Evolutionary conservation across 768 basidiomycete genomes (phyloP), one percentile per base, ranked within the genome.

Genomic region (Lyophyllum semitale): DNA sequence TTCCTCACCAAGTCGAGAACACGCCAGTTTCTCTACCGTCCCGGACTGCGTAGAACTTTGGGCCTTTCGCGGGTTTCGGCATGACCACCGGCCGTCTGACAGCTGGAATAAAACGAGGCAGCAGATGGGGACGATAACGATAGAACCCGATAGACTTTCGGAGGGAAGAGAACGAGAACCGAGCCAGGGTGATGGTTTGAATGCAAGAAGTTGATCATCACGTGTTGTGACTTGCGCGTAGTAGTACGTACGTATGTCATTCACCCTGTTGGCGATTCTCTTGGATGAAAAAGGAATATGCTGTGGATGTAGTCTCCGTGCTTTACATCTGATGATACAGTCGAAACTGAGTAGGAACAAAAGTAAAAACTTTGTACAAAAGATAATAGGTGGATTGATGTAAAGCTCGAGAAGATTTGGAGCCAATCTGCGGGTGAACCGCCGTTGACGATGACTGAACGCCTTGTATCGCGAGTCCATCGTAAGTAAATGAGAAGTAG

Each of bases 41-140:
- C 32, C 73, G 76, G 8, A 96, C 92, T 23, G 91, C 89, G 66
- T 93, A 94, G 67, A 80, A 92, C 4, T 67, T 60, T 43, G 44
- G 74, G n/a, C 59, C 71, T 65, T 81, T 83, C 11, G 63, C 47
- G 42, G 53, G 42, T 52, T 66, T 70, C 22, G 66, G 54, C 66
- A 63, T 66, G 20, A 13, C 20, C 2, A 23, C 9, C 26, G 29
- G 42, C 5, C 9, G 48, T 29, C 11, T 30, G 15, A 35, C 51
- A 42, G 30, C 41, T 29, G 44, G 30, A 30, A 32, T 35, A 12
- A 3, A 17, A 30, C 20, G 13, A 23, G 23, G 6, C 18, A 5
- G 25, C 11, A 35, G 26, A 23, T 30, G 15, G 26, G 46, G 32
- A 25, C 41, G 52, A 54, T 54, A 43, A 48, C 47, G 54, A 46